These are phyloP conservation scores for Peltaster fructicola DNA, from an alignment of 2,329 filamentous ascomycete genomes.

Conservation along the genomic window DNA sequence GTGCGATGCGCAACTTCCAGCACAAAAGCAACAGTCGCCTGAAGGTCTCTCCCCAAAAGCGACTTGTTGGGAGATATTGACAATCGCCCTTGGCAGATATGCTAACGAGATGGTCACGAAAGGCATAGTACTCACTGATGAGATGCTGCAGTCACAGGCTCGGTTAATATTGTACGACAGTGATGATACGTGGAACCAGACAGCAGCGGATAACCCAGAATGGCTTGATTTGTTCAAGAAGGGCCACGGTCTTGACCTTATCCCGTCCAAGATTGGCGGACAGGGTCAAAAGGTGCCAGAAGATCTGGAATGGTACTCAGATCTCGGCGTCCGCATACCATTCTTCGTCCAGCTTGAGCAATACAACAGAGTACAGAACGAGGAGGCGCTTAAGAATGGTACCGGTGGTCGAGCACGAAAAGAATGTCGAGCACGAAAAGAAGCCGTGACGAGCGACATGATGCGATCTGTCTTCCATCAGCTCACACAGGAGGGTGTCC, in stretches of 20 bases:
- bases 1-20: constrained; percentile 1
- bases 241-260: constrained; percentile 26
- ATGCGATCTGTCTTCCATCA: constrained; percentile 8
- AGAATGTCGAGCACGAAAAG: constrained; percentile 4
- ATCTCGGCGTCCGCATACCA: constrained; percentile 19
- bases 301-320: constrained; percentile 19
- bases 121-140: constrained; percentile 28
- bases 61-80: constrained; percentile 34
- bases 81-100: constrained; percentile 27
- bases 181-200: constrained; percentile 29
- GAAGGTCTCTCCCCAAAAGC: constrained; percentile 8
- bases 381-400: constrained; percentile 5
- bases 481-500: constrained; percentile 9
- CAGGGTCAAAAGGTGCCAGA: constrained; percentile 16
- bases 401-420: too few species aligned
- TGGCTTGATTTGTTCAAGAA: constrained; percentile 33
- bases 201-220: constrained; percentile 24
- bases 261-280: constrained; percentile 16
- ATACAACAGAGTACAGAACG: constrained; percentile 12
- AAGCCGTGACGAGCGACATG: too few species aligned
- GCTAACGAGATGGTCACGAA: constrained; percentile 23
- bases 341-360: constrained; percentile 16
- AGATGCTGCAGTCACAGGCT: constrained; percentile 31
- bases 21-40: too few species aligned
- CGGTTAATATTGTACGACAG: constrained; percentile 30